Base-by-base conservation (phyloP, 1,284 basidiomycete species). In the Boletus smithii region DNA sequence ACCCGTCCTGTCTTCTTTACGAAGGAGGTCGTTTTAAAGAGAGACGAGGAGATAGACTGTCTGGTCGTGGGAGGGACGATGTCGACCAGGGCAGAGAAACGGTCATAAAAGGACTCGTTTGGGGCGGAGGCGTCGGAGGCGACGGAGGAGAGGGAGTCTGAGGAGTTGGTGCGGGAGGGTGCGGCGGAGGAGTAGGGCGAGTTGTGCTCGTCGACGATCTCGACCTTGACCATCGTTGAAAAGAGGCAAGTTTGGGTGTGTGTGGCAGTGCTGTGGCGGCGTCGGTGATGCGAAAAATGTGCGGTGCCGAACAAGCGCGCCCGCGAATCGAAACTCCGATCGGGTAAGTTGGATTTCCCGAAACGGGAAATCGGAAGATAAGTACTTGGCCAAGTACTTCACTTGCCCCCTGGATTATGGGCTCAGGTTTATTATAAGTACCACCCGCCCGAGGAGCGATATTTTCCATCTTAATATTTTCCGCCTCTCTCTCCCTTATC, bases 51-150 rank as follows among this genome's bases (percentile, higher is more conserved):
- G 53, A 98, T 81, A 57, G 74, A 73, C 56, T 88, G 83, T 53
- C 97, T 85, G 29, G 94, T 95, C 14, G 85, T 74, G 17, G 97
- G 95, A 3, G 94, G 88, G 8, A 99, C 83, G 63, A 99, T 97
- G 76, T 99, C 95, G 57, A 88, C 87, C 63, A 99, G 84, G 18
- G 95, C 95, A 49, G 81, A 77, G 62, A 99, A 61, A 51, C 95
- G 90, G 72, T 98, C 92, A 60, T 83, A 77, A 58, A 97, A 57
- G n/a, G 93, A 81, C 73, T 99, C 95, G 57, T 87, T 80, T 43
- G 67, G 50, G 10, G 33, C 71, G 52, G 82, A 80, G 37, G 71
- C 62, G 31, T 87, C 83, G 8, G 85, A 87, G 34, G 80, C 78
- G 49, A 87, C 69, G 50, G 87, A 89, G n/a, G 82, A 82, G 53